Conservation (phyloP, 2,329 filamentous ascomycete genomes). For the Sporothrix curviconia region DNA sequence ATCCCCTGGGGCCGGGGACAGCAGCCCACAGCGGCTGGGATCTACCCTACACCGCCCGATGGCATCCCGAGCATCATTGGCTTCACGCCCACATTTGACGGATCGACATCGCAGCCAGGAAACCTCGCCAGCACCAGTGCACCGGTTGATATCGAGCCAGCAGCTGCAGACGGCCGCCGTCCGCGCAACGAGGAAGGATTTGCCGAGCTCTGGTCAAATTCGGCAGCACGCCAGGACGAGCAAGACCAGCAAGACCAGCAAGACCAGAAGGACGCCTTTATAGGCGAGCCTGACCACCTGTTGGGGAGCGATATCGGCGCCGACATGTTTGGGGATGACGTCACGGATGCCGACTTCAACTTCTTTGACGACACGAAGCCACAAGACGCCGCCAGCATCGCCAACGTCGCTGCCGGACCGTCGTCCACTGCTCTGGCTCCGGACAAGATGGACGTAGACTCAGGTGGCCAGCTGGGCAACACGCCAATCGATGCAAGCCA, state of each 20-base stretch:
- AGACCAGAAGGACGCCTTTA: slow-evolving; percentile 35
- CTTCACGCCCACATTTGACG: slow-evolving; percentile 51
- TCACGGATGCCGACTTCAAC: slow-evolving; percentile 79
- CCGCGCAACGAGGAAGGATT: slow-evolving; percentile 26
- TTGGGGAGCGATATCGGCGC: slow-evolving; percentile 65
- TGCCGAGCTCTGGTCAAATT: slow-evolving; percentile 35
- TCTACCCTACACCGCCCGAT: slow-evolving; percentile 69
- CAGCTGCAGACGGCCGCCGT: slow-evolving; percentile 24
- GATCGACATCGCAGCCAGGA: slow-evolving; percentile 48
- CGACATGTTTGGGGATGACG: slow-evolving; percentile 65
- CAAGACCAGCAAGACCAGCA: slow-evolving; percentile 30
- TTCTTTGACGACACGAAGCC: slow-evolving; percentile 69
- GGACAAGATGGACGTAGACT: slow-evolving; percentile 13
- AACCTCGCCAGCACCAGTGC: slow-evolving; percentile 31
- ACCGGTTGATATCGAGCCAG: slow-evolving; percentile 33
- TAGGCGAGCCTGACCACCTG: slow-evolving; percentile 48
- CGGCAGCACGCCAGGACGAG: slow-evolving; percentile 30
- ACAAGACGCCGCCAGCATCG: slow-evolving; percentile 31
- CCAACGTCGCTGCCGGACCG: background rate
- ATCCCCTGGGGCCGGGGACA: slow-evolving; percentile 34
- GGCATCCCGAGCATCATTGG: slow-evolving; percentile 49
- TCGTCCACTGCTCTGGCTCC: background rate
- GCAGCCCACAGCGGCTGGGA: slow-evolving; percentile 28
- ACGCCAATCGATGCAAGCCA: background rate
- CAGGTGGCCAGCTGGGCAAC: background rate